Evolutionary conservation across 1,284 basidiomycete species (phyloP).

Genomic region (Cryptococcus hybrid): DNA sequence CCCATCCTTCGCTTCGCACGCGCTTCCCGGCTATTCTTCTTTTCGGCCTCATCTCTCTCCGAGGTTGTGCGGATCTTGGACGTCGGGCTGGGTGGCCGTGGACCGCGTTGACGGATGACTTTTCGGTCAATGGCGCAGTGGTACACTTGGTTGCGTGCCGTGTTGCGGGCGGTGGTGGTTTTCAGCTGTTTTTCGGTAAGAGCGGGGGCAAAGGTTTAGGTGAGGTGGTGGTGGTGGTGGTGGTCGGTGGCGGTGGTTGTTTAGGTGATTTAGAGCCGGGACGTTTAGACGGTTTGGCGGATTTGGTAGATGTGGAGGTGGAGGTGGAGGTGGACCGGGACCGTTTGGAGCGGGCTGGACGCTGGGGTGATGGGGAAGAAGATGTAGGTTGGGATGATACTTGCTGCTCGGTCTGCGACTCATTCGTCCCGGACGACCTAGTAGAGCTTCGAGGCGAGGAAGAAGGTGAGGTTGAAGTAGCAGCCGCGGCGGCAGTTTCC

Average conservation of each 20-base stretch:
- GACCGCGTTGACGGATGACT: slow-evolving; percentile 66
- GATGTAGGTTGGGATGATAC: background rate
- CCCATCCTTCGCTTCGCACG: slow-evolving; percentile 61
- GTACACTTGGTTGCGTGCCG: slow-evolving; percentile 44
- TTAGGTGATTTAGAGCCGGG: too few relatives aligned
- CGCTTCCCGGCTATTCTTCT: slow-evolving; percentile 59
- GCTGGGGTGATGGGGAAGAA: slow-evolving; percentile 4
- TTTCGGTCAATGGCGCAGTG: slow-evolving; percentile 47
- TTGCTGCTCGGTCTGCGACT: too few relatives aligned
- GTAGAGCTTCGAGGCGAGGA: background rate
- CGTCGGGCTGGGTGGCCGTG: slow-evolving; percentile 71
- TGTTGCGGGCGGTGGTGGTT: slow-evolving; percentile 40
- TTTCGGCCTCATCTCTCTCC: slow-evolving; percentile 70
- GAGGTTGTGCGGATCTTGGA: slow-evolving; percentile 68
- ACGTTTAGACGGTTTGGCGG: background rate
- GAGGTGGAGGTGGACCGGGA: slow-evolving; percentile 11
- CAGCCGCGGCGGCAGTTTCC: too few relatives aligned
- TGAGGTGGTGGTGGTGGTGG: too few relatives aligned
- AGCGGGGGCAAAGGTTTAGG: background rate
- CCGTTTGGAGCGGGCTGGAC: slow-evolving; percentile 18
- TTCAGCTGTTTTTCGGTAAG: slow-evolving; percentile 45
- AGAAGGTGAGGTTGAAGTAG: background rate
- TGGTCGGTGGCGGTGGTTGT: too few relatives aligned
- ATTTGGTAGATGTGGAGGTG: background rate
- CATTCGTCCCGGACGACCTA: background rate